Percentiles rank a stretch among this genome's conserved stretches.
Conservation (phyloP, 371 early-diverging fungal genomes). For the Mortierella sp. region DNA sequence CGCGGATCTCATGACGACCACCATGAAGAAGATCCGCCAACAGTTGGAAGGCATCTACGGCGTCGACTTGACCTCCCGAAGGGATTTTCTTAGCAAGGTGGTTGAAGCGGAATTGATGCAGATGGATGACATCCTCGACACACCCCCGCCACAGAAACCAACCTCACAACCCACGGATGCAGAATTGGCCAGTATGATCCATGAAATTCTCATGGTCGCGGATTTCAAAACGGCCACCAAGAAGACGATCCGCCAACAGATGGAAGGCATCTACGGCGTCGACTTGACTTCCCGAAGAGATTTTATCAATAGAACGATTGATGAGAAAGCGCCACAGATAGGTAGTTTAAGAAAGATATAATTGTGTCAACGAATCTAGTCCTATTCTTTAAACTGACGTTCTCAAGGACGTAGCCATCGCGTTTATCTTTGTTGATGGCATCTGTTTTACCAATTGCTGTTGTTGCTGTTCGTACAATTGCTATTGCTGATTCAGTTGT, state of each 20-base stretch:
- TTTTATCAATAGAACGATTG: slow-evolving; percentile 88
- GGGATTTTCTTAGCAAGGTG: slow-evolving; percentile 86
- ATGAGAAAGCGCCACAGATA: too few relatives aligned
- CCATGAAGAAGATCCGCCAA: slow-evolving; percentile 90
- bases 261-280: slow-evolving; percentile 77
- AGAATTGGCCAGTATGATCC: slow-evolving; percentile 79
- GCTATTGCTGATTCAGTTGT: too few relatives aligned
- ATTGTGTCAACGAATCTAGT: too few relatives aligned
- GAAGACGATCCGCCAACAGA: slow-evolving; percentile 87
- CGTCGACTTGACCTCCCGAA: slow-evolving; percentile 76
- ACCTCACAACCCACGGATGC: slow-evolving; percentile 72
- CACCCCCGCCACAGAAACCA: slow-evolving; percentile 11
- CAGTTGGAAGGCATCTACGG: slow-evolving; percentile 79
- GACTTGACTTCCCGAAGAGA: slow-evolving; percentile 83
- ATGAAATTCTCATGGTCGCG: slow-evolving; percentile 75
- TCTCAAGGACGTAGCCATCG: too few relatives aligned
- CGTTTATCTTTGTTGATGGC: too few relatives aligned
- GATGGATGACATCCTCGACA: too few relatives aligned
- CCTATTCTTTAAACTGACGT: too few relatives aligned
- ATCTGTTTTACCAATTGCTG: too few relatives aligned
- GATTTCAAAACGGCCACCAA: slow-evolving; percentile 84
- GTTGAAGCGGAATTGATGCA: slow-evolving; percentile 78
- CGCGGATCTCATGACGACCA: slow-evolving; percentile 81
- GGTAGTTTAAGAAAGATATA: too few relatives aligned
- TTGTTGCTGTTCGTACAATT: too few relatives aligned